Evolutionary conservation across 495 filamentous ascomycete species (phyloP).

Genomic region (Penicillium egyptiacum): DNA sequence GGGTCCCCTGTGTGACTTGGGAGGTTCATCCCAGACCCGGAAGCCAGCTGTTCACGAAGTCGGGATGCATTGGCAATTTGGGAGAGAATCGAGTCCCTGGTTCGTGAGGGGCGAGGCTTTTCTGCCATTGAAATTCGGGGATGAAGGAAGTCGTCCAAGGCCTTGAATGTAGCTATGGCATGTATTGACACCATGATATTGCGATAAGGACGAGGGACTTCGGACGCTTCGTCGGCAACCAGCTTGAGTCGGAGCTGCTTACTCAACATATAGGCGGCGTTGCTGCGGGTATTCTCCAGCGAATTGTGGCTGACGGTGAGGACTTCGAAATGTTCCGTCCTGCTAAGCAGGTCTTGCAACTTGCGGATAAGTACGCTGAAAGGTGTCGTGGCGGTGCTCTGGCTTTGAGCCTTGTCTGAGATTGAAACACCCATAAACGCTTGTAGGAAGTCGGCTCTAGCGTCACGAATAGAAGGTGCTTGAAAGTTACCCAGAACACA

Average conservation of each 20-base stretch:
- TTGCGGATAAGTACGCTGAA: conserved; percentile 93
- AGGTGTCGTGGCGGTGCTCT: conserved; percentile 69
- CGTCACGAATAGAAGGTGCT: conserved; percentile 47
- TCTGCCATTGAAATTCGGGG: conserved; percentile 85
- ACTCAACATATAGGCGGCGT: conserved; percentile 90
- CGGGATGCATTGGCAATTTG: conserved; percentile 78
- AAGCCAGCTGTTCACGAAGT: conserved; percentile 44
- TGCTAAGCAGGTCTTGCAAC: conserved; percentile 90
- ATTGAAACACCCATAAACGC: conserved; percentile 86
- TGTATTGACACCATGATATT: conserved; percentile 99
- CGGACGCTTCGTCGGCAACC: conserved; percentile 84
- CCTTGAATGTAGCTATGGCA: conserved; percentile 97
- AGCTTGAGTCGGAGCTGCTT: conserved; percentile 92
- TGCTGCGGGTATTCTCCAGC: conserved; percentile 88
- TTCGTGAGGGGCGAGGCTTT: conserved; percentile 66
- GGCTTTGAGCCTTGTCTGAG: conserved; percentile 59
- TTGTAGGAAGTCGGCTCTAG: conserved; percentile 82
- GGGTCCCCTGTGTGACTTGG: conserved; percentile 30
- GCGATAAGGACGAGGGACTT: conserved; percentile 79
- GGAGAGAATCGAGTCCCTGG: conserved; percentile 66
- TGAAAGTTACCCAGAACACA: conserved; percentile 71
- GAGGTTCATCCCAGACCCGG: conserved; percentile 22
- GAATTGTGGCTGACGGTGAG: conserved; percentile 91
- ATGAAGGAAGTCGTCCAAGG: conserved; percentile 92
- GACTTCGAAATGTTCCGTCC: conserved; percentile 97